phyloP scores from a whole-genome alignment of 2,329 filamentous ascomycete genomes.

The Paecilomyces variotii region DNA sequence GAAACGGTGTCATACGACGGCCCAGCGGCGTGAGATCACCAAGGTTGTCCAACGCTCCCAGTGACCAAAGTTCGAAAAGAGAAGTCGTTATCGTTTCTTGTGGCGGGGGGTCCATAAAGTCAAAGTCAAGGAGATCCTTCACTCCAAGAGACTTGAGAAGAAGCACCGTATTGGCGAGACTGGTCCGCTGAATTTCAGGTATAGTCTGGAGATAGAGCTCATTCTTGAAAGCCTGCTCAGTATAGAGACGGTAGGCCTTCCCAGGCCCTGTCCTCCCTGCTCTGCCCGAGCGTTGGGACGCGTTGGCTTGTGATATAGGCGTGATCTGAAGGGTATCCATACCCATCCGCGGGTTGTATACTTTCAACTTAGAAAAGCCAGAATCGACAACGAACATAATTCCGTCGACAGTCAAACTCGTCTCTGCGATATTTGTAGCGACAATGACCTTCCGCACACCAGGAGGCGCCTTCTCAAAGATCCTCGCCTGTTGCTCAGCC shows the following conservation, averaged over 20 bases:
- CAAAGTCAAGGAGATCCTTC: conserved; percentile 88
- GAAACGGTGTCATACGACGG: conserved; percentile 90
- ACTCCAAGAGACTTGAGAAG: conserved; percentile 92
- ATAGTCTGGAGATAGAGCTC: conserved; percentile 96
- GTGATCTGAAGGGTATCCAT: conserved; percentile 99
- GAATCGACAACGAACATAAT: conserved; percentile 99
- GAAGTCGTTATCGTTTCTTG: conserved; percentile 97
- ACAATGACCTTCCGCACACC: conserved; percentile 96
- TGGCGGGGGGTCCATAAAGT: conserved; percentile 98
- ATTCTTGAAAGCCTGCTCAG: conserved; percentile 89
- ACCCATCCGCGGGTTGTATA: conserved; percentile 97
- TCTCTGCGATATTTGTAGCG: conserved; percentile 97
- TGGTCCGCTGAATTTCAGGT: conserved; percentile 94
- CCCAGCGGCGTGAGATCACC: conserved; percentile 85
- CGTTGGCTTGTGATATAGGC: conserved; percentile 93
- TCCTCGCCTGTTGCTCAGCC: conserved; percentile 92
- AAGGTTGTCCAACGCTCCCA: conserved; percentile 87
- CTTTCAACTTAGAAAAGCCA: conserved; percentile 94
- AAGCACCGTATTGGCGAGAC: conserved; percentile 88
- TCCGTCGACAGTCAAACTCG: conserved; percentile 92
- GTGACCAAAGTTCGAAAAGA: conserved; percentile 92
- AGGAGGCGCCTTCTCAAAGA: conserved; percentile 83
- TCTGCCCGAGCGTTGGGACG: conserved; percentile 84
- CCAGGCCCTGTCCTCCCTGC: conserved; percentile 91
- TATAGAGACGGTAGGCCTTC: conserved; percentile 89